Conservation (phyloP, 176 grass and related monocot species). For the Dactylis glomerata region DNA sequence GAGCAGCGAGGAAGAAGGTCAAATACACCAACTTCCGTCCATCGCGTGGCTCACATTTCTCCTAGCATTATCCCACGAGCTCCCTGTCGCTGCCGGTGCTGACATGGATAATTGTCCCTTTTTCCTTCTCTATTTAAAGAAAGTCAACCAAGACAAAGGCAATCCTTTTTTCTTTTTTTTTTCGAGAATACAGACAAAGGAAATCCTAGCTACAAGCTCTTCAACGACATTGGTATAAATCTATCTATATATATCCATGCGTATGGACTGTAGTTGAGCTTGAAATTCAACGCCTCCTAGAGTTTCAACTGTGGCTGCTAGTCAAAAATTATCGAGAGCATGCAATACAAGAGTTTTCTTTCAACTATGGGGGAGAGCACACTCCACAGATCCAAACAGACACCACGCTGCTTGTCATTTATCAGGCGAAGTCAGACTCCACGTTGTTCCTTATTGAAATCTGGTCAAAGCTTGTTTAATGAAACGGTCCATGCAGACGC, state of each 20-base stretch:
- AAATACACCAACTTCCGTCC: slow-evolving; percentile 4
- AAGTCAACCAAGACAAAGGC: not conserved
- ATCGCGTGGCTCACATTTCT: slow-evolving; percentile 32
- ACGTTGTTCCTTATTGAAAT: not conserved
- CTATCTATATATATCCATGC: not conserved
- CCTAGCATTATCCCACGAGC: slow-evolving; percentile 19
- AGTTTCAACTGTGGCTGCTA: not conserved
- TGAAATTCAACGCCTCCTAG: not conserved
- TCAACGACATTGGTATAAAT: not conserved
- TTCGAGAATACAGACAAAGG: too few species aligned
- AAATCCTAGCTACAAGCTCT: not conserved
- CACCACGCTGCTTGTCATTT: not conserved
- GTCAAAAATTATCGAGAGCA: not conserved
- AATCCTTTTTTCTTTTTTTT: too few species aligned
- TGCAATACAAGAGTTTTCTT: too few species aligned
- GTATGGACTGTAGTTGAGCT: not conserved
- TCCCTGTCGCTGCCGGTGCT: not conserved
- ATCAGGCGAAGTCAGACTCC: not conserved
- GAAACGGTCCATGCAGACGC: slow-evolving; percentile 8
- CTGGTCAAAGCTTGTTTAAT: slow-evolving; percentile 14
- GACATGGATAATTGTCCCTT: not conserved
- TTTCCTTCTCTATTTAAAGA: not conserved
- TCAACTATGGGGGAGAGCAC: too few species aligned
- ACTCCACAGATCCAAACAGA: not conserved
- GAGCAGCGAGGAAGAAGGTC: slow-evolving; percentile 12